Evolutionary conservation across 2,329 filamentous ascomycete species (phyloP), one percentile per base, ranked within the genome.

Genomic region (Xylaria sp.): DNA sequence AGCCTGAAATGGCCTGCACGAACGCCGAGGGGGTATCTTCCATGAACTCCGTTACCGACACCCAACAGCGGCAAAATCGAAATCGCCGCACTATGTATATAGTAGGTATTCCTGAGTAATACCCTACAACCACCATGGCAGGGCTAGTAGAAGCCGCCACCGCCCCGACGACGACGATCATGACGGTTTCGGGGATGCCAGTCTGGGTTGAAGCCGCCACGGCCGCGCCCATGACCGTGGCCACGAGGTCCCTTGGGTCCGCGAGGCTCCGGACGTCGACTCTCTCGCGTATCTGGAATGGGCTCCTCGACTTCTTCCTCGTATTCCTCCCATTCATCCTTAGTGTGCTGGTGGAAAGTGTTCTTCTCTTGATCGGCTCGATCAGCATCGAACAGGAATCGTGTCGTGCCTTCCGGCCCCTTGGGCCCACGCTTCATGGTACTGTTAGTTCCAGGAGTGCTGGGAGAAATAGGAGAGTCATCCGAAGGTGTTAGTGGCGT

Each of bases 301-400:
- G 71, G 69, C 63, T 90, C 86, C 61, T 96, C 91, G 20, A 92
- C 84, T 67, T 95, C 91, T 39, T 90, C 78, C 67, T 89, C 86
- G 64, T 88, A 86, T 67, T 92, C 89, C 61, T 92, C 89, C 64
- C 84, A 91, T 66, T 91, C 88, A 40, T 88, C 83, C 39, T 82
- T 84, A 67, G 88, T 91, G 70, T 87, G 92, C 45, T 82, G 78
- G 3, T 80, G 79, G 1, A 92, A 88, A 11, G 81, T 78, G 11
- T 81, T 79, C 63, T 85, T 83, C 73, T 99, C 94, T 16, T 80
- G 78, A 43, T 82, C 81, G 1, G 92, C 92, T 45, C 88, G 83
- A 50, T 88, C 87, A 0, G 87, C 84, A 60, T 96, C 90, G 44
- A 97, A 87, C 72, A 97, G 91, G 71, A 96, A 97, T 6, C 94